Evolutionary conservation across 2,329 filamentous ascomycete genomes (phyloP), one percentile per base, ranked within the genome.

Genomic region (Exserohilum turcica): DNA sequence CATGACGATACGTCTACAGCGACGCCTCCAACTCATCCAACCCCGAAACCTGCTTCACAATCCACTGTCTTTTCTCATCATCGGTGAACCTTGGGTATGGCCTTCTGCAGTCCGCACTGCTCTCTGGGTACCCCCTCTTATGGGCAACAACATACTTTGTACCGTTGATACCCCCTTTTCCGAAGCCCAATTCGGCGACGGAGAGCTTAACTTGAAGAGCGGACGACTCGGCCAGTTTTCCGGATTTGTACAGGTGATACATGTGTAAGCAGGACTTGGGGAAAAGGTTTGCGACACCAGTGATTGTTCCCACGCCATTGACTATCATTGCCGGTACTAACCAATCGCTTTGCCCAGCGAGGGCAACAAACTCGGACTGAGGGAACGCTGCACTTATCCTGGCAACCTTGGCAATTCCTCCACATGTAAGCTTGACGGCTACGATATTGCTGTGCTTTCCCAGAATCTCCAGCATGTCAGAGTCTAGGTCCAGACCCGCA

Each of bases 241-340:
- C 82, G 2, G 76, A 67, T 43, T 67, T 72, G 64, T 76, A 82
- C 12, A 83, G 73, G 49, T 82, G 72, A 66, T 76, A 83, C 71
- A 70, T 59, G 6, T 71, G 64, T 43, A 84, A 70, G 63, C 79
- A 83, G n/a, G 69, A 61, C 66, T 79, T 80, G 7, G 84, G 85
- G 61, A 83, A 85, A 2, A 87, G 75, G 58, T 88, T 88, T 21
- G 79, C 86, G 56, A 87, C 82, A 3, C 84, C 85, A 0, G 85
- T 83, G 43, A 88, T 84, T 59, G 80, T 84, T 8, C 86, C 86
- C 2, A 80, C 79, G 27, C 80, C 82, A 13, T 86, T 85, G 6
- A 82, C 80, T 1, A 79, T 79, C 29, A 88, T 70, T 0, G 82
- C 84, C 2, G 83, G 84, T 43, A 88, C 76, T 19, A 78, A 54